phyloP scores from a whole-genome alignment of 176 grass and related monocot species.

The Carex pumila region DNA sequence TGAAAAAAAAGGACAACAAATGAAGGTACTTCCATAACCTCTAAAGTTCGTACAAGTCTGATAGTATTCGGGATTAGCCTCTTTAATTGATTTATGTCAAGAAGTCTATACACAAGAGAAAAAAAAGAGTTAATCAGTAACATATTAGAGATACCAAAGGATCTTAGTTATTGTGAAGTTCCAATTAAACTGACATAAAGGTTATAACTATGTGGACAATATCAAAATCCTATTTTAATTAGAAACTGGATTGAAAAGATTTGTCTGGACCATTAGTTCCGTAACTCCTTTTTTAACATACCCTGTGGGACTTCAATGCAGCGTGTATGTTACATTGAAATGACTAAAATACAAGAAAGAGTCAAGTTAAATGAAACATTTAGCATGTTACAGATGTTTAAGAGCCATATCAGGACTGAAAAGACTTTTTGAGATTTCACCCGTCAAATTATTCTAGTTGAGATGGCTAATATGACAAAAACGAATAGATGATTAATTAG shows the following conservation, averaged over 20 bases:
- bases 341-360: background rate
- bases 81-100: constrained; percentile 54
- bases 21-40: constrained; percentile 70
- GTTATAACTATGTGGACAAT: background rate
- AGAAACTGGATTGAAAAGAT: background rate
- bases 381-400: constrained; percentile 59
- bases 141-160: background rate
- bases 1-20: background rate
- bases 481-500: constrained; percentile 1
- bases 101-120: constrained; percentile 40
- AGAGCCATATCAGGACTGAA: constrained; percentile 50
- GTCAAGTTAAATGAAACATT: background rate
- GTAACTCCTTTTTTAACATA: background rate
- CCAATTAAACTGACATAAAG: background rate
- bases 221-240: background rate
- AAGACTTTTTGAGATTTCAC: constrained; percentile 45
- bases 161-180: background rate
- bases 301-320: background rate
- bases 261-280: background rate
- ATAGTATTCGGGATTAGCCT: constrained; percentile 51
- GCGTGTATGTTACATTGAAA: background rate
- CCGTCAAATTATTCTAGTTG: constrained; percentile 55
- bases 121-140: background rate
- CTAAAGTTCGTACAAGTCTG: constrained; percentile 31
- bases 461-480: constrained; percentile 47